phyloP scores from a whole-genome alignment of 768 basidiomycete species.

The Grammothele lineata region DNA sequence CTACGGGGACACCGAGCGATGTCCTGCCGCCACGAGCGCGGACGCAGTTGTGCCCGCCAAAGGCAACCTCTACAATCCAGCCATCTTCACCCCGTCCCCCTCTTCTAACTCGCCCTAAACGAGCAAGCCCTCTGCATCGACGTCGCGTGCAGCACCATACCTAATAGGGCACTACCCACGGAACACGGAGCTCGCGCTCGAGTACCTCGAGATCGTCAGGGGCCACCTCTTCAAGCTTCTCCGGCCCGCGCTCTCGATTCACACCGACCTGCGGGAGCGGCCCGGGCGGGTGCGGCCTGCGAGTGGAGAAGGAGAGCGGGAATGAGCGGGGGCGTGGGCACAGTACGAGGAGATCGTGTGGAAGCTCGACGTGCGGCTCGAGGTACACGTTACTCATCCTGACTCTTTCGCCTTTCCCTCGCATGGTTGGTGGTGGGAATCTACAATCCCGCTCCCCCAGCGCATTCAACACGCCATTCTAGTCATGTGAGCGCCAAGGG shows the following conservation, averaged over 20 bases:
- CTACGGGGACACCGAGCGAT: slow-evolving; percentile 74
- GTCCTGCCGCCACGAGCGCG: slow-evolving; percentile 74
- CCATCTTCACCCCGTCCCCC: slow-evolving; percentile 48
- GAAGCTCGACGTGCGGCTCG: slow-evolving; percentile 54
- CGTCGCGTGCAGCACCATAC: slow-evolving; percentile 22
- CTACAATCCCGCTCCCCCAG: too few species aligned
- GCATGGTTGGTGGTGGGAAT: too few species aligned
- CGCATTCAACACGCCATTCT: too few species aligned
- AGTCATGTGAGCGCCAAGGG: too few species aligned
- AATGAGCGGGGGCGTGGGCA: slow-evolving; percentile 28
- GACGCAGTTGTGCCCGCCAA: slow-evolving; percentile 96
- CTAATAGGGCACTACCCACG: slow-evolving; percentile 46
- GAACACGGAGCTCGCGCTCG: slow-evolving; percentile 66
- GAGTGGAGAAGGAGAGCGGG: slow-evolving; percentile 22
- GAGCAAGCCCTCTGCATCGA: background rate
- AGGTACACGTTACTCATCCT: too few species aligned
- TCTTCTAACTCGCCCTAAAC: too few species aligned
- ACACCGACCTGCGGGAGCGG: slow-evolving; percentile 68
- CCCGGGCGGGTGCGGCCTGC: slow-evolving; percentile 47
- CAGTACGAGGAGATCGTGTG: slow-evolving; percentile 48
- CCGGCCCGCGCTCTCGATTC: slow-evolving; percentile 63
- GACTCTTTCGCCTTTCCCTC: too few species aligned
- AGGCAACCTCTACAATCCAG: slow-evolving; percentile 89
- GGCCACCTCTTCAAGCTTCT: slow-evolving; percentile 90
- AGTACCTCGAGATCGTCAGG: slow-evolving; percentile 81